Conservation (phyloP, 192 early-diverging fungal species). For the Coemansia brasiliensis region DNA sequence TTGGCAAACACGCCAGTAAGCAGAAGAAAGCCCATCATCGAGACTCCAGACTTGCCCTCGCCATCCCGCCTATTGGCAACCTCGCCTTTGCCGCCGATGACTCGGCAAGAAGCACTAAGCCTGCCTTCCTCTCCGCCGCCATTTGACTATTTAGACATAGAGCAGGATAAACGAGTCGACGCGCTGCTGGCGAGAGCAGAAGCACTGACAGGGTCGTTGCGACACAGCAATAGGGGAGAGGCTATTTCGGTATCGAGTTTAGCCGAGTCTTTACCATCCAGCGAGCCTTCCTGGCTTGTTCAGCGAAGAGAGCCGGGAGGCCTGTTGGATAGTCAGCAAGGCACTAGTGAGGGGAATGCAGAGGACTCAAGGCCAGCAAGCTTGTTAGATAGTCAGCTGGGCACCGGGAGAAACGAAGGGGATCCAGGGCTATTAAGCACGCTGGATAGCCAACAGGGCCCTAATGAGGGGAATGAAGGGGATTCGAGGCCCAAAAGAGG, state of each 20-base stretch:
- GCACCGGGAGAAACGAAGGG: too few relatives aligned
- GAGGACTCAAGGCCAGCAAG: too few relatives aligned
- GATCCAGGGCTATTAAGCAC: too few relatives aligned
- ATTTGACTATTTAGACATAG: too few relatives aligned
- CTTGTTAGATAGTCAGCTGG: too few relatives aligned
- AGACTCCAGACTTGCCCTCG: conserved; percentile 42
- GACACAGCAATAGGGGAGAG: too few relatives aligned
- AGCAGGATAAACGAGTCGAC: neutral
- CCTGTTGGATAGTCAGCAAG: conserved; percentile 6
- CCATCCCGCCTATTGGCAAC: conserved; percentile 23
- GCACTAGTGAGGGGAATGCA: too few relatives aligned
- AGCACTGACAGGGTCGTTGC: neutral
- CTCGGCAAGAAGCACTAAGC: conserved; percentile 20
- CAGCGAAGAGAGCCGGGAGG: conserved; percentile 1
- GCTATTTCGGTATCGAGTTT: neutral
- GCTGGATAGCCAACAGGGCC: conserved; percentile 7
- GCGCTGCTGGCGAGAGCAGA: neutral
- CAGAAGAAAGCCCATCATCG: conserved; percentile 8
- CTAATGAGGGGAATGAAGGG: too few relatives aligned
- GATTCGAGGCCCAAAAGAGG: too few relatives aligned
- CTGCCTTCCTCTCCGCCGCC: conserved; percentile 43
- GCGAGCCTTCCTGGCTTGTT: too few relatives aligned
- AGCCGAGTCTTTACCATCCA: neutral
- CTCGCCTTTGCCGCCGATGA: too few relatives aligned
- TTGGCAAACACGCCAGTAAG: too few relatives aligned